Percentiles rank a stretch among this genome's conserved stretches.
Conservation (phyloP, 192 early-diverging fungal genomes). For the Radiomyces spectabilis region DNA sequence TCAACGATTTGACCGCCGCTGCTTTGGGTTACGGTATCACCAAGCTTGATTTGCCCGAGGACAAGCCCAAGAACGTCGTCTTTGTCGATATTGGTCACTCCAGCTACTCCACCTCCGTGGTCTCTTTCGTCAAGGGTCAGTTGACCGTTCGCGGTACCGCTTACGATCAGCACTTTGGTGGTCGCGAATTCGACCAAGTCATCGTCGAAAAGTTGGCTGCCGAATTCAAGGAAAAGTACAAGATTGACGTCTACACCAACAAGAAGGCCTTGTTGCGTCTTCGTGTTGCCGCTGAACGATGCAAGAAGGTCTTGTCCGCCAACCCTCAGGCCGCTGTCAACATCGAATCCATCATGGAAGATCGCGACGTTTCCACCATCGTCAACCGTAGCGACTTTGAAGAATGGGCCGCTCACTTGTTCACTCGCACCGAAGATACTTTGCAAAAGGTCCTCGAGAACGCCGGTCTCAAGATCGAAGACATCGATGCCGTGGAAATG, state of each 20-base stretch:
- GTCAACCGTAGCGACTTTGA: constrained; percentile 83
- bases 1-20: constrained; percentile 90
- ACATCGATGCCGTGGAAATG: constrained; percentile 92
- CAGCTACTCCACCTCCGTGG: constrained; percentile 66
- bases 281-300: constrained; percentile 82
- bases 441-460: constrained; percentile 70
- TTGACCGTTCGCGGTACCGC: constrained; percentile 85
- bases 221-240: constrained; percentile 92
- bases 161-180: constrained; percentile 91
- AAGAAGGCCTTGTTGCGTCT: constrained; percentile 88
- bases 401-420: constrained; percentile 65
- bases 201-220: constrained; percentile 79
- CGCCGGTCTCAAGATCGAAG: constrained; percentile 64
- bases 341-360: constrained; percentile 95
- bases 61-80: constrained; percentile 80
- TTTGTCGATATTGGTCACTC: constrained; percentile 96
- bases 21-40: constrained; percentile 98
- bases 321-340: constrained; percentile 87
- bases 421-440: constrained; percentile 64
- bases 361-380: constrained; percentile 84
- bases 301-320: constrained; percentile 94
- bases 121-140: constrained; percentile 94
- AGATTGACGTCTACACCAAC: constrained; percentile 85
- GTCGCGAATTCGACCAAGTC: constrained; percentile 91
- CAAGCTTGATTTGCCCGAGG: constrained; percentile 94